phyloP scores from a whole-genome alignment of 2,329 filamentous ascomycete genomes.

The Arthrobotrys sphaeroides region DNA sequence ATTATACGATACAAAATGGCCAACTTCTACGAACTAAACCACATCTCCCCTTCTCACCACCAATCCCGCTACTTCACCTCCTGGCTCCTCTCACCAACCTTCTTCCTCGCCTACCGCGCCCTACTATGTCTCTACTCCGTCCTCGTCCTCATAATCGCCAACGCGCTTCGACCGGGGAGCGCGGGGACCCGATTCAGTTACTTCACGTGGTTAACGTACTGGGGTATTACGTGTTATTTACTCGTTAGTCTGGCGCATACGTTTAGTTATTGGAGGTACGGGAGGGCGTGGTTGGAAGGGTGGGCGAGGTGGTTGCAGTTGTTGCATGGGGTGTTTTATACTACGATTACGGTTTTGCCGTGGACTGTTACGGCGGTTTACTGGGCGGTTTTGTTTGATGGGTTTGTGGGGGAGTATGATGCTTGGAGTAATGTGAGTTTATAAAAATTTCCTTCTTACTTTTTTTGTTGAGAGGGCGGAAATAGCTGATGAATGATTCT shows the following conservation, averaged over 20 bases:
- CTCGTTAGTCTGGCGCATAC: conserved; percentile 70
- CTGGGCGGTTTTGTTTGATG: conserved; percentile 71
- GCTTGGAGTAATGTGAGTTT: conserved; percentile 66
- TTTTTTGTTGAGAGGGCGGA: background rate
- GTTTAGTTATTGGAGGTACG: conserved; percentile 68
- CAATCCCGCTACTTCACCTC: conserved; percentile 75
- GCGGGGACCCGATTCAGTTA: conserved; percentile 75
- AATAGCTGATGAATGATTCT: conserved; percentile 26
- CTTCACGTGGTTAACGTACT: conserved; percentile 84
- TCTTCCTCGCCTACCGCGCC: conserved; percentile 68
- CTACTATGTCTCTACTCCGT: conserved; percentile 72
- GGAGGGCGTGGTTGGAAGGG: conserved; percentile 66
- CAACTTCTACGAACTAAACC: conserved; percentile 41
- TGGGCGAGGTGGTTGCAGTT: conserved; percentile 72
- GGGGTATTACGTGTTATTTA: conserved; percentile 82
- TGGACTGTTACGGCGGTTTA: conserved; percentile 76
- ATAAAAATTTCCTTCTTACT: conserved; percentile 20
- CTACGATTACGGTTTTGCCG: conserved; percentile 71
- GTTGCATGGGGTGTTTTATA: conserved; percentile 73
- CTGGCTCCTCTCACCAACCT: conserved; percentile 76
- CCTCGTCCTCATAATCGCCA: conserved; percentile 74
- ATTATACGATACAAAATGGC: conserved; percentile 17
- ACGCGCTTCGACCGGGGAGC: conserved; percentile 67
- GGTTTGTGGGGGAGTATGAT: conserved; percentile 65
- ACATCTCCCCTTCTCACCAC: conserved; percentile 62